Evolutionary conservation across 208 protist species (phyloP), one percentile per base, ranked within the genome.

Genomic region (Porcisia deanei): DNA sequence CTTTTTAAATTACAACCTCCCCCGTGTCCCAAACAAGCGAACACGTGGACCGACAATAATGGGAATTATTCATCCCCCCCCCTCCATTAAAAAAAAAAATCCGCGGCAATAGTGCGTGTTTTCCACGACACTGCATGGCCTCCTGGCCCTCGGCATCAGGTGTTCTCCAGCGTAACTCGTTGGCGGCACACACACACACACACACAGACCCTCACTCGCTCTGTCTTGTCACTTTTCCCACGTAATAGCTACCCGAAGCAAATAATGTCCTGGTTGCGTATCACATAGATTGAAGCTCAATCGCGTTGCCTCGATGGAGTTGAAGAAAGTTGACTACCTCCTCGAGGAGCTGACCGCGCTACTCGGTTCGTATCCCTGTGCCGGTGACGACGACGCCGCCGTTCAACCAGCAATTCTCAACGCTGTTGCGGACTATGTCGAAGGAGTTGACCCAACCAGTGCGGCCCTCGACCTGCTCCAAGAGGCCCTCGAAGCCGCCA

Each of bases 401-500:
- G 65, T 64, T 34, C 66, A 76, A 45, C 58, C 77, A 0, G 66
- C 58, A 25, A 52, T 82, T 47, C 77, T 82, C 45, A 77, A 74
- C 67, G 63, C 65, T 7, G 49, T 82, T 34, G 77, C 77, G 3
- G 77, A 82, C 66, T 82, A 77, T 72, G 60, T 82, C 49, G 77
- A 82, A 65, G 77, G 77, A 20, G 67, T 59, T 43, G 77, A 82
- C 77, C 73, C 77, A 20, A 58, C 34, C 52, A 72, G 67, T 14
- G 53, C 66, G 20, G 70, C 66, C n/a, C 52, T 82, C 6, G 72
- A 77, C 1, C 57, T 69, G 25, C 72, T 82, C 22, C 59, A 65
- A 30, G 14, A 64, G 7, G 59, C 58, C 10, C 55, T 82, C 10
- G 45, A 77, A 18, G 54, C 25, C 22, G 72, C 77, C 72, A 58